Conservation (phyloP, 345 rosid species). For the Pistacia vera region DNA sequence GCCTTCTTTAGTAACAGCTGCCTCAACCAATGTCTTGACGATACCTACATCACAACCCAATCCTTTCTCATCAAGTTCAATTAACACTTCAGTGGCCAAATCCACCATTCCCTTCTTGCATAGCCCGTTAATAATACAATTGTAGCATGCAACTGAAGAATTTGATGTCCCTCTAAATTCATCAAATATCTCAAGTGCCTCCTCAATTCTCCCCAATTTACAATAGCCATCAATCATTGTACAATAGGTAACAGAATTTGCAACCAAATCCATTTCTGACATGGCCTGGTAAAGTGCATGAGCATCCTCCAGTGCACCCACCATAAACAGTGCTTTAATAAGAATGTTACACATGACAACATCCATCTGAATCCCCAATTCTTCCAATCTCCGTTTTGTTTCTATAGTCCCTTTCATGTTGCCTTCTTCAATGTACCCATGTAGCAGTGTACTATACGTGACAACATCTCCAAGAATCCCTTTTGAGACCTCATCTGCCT, state of each 20-base stretch:
- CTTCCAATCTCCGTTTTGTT: constrained; percentile 51
- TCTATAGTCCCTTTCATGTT: constrained; percentile 54
- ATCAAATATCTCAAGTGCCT: constrained; percentile 79
- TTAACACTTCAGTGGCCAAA: constrained; percentile 57
- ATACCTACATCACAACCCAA: constrained; percentile 41
- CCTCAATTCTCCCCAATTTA: constrained; percentile 64
- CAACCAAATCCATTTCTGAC: constrained; percentile 56
- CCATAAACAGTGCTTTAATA: constrained; percentile 65
- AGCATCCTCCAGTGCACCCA: constrained; percentile 80
- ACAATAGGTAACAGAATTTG: constrained; percentile 59
- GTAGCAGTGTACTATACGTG: constrained; percentile 66
- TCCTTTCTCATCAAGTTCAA: constrained; percentile 56
- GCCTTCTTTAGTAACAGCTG: constrained; percentile 37
- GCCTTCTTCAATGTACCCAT: constrained; percentile 61
- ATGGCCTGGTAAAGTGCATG: constrained; percentile 57
- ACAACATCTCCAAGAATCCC: constrained; percentile 55
- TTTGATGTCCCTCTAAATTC: constrained; percentile 53
- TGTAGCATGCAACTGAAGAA: constrained; percentile 63
- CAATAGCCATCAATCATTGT: constrained; percentile 63
- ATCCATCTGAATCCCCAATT: constrained; percentile 60
- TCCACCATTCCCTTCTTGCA: constrained; percentile 62
- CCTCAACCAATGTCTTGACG: constrained; percentile 46
- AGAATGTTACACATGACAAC: constrained; percentile 69
- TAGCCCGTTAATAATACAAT: constrained; percentile 58
- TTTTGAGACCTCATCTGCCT: constrained; percentile 70